Conservation (phyloP, 1,284 basidiomycete genomes). For the Pseudozyma flocculosa region DNA sequence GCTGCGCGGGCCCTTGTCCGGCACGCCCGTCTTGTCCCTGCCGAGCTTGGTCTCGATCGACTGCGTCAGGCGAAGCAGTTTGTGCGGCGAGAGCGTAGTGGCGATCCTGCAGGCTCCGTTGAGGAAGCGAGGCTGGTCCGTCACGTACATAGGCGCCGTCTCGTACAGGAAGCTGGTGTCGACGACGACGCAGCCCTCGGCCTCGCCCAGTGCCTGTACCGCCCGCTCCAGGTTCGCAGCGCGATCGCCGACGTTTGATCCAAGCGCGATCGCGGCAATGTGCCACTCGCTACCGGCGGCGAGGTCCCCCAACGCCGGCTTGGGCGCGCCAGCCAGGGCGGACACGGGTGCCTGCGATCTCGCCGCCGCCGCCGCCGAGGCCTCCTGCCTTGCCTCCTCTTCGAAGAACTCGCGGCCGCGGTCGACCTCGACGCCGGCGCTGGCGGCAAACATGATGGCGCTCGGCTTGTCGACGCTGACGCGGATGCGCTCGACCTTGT, state of each 20-base stretch:
- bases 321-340: too few relatives aligned
- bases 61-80: constrained; percentile 73
- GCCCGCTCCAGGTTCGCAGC: constrained; percentile 80
- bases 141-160: constrained; percentile 91
- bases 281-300: constrained; percentile 31
- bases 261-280: constrained; percentile 73
- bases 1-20: constrained; percentile 80
- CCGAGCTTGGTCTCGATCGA: constrained; percentile 74
- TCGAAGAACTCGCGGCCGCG: constrained; percentile 61
- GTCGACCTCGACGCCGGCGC: constrained; percentile 67
- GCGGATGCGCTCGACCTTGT: constrained; percentile 39
- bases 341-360: too few relatives aligned
- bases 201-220: constrained; percentile 62
- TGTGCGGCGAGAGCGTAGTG: constrained; percentile 69
- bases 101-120: constrained; percentile 86
- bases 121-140: constrained; percentile 82
- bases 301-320: too few relatives aligned
- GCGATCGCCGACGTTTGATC: constrained; percentile 86
- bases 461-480: constrained; percentile 74
- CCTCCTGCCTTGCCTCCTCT: constrained; percentile 27
- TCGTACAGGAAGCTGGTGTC: constrained; percentile 92
- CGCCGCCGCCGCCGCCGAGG: background rate
- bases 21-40: constrained; percentile 70
- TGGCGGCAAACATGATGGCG: constrained; percentile 71
- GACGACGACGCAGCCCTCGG: constrained; percentile 60